Base-by-base conservation (phyloP, 371 early-diverging fungal species). In the Mucor lusitanicus region DNA sequence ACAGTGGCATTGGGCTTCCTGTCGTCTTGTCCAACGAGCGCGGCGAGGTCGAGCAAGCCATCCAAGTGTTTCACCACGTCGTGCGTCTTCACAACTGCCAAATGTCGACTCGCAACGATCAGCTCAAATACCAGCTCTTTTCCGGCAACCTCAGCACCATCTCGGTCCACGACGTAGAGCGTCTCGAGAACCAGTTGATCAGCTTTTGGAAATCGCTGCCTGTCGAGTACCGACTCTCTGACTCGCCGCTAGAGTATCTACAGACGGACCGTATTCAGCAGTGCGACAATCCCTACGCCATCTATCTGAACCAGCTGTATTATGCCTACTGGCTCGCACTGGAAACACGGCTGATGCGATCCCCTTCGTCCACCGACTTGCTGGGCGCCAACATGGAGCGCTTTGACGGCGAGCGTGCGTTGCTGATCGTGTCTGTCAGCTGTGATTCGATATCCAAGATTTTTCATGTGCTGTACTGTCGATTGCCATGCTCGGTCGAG, bases 401-500 rank as follows among this genome's bases (percentile, higher is more conserved):
- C 3, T 60, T 76, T 50, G 79, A 82, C 37, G 72, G 74, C 2
- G 77, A 80, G 15, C 75, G 80, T 15, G 78, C 83, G 2, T 32
- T 80, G 3, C 33, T 78, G 40, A 75, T 78, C 44, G 80, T 82
- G 0, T 80, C 83, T 5, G 73, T 82, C 21, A 71, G 72, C 28
- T 71, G 73, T 15, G 83, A 82, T 39, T 78, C 83, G 17, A 58
- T 80, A 19, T 63, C 80, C 6, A 76, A 76, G 30, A 71, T 80
- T 3, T 75, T 71, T 27, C 67, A 75, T 37, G 72, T 68, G 0
- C 53, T 82, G 2, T 68, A 63, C 30, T 59, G 59, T 33, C 69
- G 72, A 3, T 28, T 71, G 2, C 79, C 83, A 1, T 82, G 83
- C 39, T 56, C 64, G 2, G 44, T 82, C 0, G 83, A 82, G 28